Evolutionary conservation across 2,329 filamentous ascomycete species (phyloP), one percentile per base, ranked within the genome.

Genomic region (Clarireedia homoeocarpa): DNA sequence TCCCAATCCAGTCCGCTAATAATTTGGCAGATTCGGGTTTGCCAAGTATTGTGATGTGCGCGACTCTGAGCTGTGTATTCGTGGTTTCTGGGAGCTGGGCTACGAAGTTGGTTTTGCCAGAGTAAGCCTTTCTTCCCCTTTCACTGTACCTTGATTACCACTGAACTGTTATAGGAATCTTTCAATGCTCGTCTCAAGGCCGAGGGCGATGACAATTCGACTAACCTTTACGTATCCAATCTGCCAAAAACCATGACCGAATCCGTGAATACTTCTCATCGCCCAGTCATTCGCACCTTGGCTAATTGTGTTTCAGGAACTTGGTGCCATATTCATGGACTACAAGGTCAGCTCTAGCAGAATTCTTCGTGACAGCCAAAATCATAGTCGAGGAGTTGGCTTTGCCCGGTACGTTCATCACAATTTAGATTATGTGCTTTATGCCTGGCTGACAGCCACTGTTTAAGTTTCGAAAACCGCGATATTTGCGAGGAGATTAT

Each of bases 151-250:
- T 55, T n/a, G 55, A 52, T 42, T 46, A 63, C 58, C 48, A 51
- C 68, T 65, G 61, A 65, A 51, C n/a, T 60, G 58, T 30, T 10
- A 12, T 57, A 95, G 88, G 94, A 97, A 77, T 97, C 92, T 20
- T 96, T 97, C 75, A 99, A 99, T 73, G 91, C 91, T 63, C 91
- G 95, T 65, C 87, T 99, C 66, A 97, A 99, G 79, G 92, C 94
- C 47, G 89, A 97, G 68, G 88, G 91, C 55, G 92, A 99, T 67
- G 88, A 88, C 52, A 69, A 73, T 44, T 97, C 95, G 48, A 97
- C 94, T 62, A 99, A 99, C 70, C 82, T 99, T 61, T 99, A 99
- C 73, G 91, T 97, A 61, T 99, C 95, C 27, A 99, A 97, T 73
- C 81, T 99, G 46, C 94, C 94, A 38, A 91, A 92, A 73, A 83